phyloP scores from a whole-genome alignment of 2,329 filamentous ascomycete species.

The Calonectria crousiana region DNA sequence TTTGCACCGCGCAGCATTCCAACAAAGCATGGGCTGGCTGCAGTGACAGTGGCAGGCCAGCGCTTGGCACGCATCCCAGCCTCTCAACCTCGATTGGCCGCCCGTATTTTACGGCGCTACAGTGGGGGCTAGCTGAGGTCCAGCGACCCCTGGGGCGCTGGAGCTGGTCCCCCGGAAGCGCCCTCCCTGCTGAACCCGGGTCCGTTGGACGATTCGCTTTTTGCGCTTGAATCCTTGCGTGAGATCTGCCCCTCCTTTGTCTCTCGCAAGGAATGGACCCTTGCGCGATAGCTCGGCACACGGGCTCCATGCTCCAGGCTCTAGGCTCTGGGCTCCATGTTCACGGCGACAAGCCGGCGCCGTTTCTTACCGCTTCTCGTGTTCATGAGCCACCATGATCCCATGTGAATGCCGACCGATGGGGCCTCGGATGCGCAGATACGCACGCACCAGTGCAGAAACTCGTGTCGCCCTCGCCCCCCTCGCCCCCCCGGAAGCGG shows the following conservation, averaged over 20 bases:
- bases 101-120: slow-evolving; percentile 10
- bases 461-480: background rate
- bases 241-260: slow-evolving; percentile 1
- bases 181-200: background rate
- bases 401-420: background rate
- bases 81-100: slow-evolving; percentile 14
- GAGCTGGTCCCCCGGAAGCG: background rate
- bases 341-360: background rate
- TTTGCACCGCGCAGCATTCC: background rate
- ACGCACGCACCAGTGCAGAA: background rate
- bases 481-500: background rate
- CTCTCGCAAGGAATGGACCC: background rate
- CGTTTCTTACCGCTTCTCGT: slow-evolving; percentile 9
- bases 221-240: background rate
- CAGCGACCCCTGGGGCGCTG: background rate
- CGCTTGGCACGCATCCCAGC: slow-evolving; percentile 12
- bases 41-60: background rate
- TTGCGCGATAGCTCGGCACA: slow-evolving; percentile 10
- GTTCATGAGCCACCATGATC: slow-evolving; percentile 21
- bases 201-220: slow-evolving; percentile 4
- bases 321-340: background rate
- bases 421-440: background rate
- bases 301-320: background rate
- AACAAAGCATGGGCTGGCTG: background rate
- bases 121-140: background rate